Conservation (phyloP, 1,284 basidiomycete species). For the Papiliotrema nemorosa region DNA sequence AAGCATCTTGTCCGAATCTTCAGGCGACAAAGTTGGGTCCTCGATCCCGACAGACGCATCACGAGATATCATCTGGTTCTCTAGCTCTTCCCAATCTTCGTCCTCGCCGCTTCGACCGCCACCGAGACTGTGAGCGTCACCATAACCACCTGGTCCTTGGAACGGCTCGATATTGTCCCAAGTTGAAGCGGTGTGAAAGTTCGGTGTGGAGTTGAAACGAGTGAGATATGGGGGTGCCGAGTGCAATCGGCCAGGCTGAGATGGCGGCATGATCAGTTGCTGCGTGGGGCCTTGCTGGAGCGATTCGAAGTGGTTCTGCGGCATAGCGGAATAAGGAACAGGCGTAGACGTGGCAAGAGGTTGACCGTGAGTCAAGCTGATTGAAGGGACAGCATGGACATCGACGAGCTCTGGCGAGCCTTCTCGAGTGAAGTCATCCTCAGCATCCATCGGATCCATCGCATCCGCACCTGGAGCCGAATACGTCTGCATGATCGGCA, state of each 20-base stretch:
- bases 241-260: slow-evolving; percentile 25
- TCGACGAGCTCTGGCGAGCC: slow-evolving; percentile 19
- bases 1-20: too few relatives aligned
- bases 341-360: background rate
- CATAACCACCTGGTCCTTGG: slow-evolving; percentile 10
- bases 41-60: slow-evolving; percentile 18
- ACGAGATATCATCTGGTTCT: slow-evolving; percentile 22
- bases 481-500: background rate
- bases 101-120: slow-evolving; percentile 13
- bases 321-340: background rate
- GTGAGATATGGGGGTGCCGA: slow-evolving; percentile 38
- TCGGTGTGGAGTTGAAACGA: slow-evolving; percentile 40
- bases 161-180: slow-evolving; percentile 21
- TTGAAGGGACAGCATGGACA: slow-evolving; percentile 26
- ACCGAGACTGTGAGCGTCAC: slow-evolving; percentile 11
- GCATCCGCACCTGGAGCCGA: background rate
- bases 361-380: slow-evolving; percentile 11
- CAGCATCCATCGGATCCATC: background rate
- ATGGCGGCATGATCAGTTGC: slow-evolving; percentile 5
- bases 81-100: slow-evolving; percentile 26
- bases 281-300: slow-evolving; percentile 11
- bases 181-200: slow-evolving; percentile 24
- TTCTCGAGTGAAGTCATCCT: background rate
- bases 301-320: slow-evolving; percentile 6
- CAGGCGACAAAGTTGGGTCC: slow-evolving; percentile 1